Evolutionary conservation across 768 basidiomycete genomes (phyloP).

Genomic region (Pholiota conissans): DNA sequence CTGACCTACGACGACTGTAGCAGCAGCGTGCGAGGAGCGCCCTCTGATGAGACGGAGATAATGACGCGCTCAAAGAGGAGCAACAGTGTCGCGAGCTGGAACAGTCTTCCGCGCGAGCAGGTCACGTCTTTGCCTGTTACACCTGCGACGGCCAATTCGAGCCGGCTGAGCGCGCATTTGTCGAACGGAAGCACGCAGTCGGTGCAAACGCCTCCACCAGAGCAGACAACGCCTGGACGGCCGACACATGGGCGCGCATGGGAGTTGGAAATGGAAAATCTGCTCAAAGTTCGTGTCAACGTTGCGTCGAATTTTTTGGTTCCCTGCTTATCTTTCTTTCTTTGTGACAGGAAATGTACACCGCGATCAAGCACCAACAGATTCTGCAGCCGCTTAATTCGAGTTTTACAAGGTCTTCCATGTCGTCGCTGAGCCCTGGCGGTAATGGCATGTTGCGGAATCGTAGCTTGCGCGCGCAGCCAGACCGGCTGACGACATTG

Average conservation of each 20-base stretch:
- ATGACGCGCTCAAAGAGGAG: conserved; percentile 68
- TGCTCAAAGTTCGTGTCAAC: conserved; percentile 67
- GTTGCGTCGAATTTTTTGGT: background rate
- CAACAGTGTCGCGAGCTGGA: conserved; percentile 84
- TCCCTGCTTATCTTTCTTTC: background rate
- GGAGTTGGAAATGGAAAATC: conserved; percentile 83
- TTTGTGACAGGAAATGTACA: conserved; percentile 84
- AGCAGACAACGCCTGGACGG: conserved; percentile 23
- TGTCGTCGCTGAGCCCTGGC: conserved; percentile 59
- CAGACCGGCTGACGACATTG: conserved; percentile 71
- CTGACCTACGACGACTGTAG: conserved; percentile 64
- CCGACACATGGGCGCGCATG: conserved; percentile 63
- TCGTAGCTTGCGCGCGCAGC: conserved; percentile 68
- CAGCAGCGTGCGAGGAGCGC: conserved; percentile 55
- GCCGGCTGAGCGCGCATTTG: conserved; percentile 32
- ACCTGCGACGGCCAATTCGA: conserved; percentile 22
- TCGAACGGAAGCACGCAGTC: conserved; percentile 46
- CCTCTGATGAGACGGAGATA: conserved; percentile 59
- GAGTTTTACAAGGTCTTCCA: conserved; percentile 45
- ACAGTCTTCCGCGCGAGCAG: conserved; percentile 68
- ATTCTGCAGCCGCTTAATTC: conserved; percentile 79
- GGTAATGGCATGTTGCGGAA: conserved; percentile 53
- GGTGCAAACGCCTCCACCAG: conserved; percentile 44
- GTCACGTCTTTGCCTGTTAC: conserved; percentile 40
- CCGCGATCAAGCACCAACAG: conserved; percentile 86